Conservation (phyloP, 306 rosid species). For the Ormosia semicastrata region DNA sequence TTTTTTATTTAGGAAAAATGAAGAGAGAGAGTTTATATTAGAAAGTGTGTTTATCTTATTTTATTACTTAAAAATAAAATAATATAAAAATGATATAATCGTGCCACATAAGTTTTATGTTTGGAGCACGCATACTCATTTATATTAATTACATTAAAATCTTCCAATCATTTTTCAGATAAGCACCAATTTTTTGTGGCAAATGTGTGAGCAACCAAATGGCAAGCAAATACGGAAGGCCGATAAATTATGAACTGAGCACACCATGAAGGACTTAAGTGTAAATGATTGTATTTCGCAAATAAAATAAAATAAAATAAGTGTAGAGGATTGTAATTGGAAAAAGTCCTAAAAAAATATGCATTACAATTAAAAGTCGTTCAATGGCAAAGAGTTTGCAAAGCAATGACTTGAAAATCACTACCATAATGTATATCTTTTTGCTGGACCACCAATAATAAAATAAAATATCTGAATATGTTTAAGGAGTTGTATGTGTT, state of each 20-base stretch:
- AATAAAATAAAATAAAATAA: background rate
- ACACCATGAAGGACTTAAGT: background rate
- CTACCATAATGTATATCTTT: constrained; percentile 2
- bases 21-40: too few species aligned
- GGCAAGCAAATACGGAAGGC: background rate
- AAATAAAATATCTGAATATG: constrained; percentile 34
- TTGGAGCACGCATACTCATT: background rate
- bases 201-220: background rate
- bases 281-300: background rate
- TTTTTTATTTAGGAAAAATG: too few species aligned
- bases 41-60: too few species aligned
- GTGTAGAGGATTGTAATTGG: background rate
- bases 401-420: constrained; percentile 28
- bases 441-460: constrained; percentile 46
- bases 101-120: background rate
- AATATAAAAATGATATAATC: background rate
- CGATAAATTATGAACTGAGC: background rate
- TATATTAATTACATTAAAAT: background rate
- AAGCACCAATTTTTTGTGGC: background rate
- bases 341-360: background rate
- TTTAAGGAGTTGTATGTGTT: background rate
- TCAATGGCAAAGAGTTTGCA: background rate
- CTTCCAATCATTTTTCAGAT: background rate
- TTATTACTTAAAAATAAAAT: too few species aligned
- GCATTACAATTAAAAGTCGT: constrained; percentile 8